These are phyloP conservation scores for Hypoxylon lenormandii DNA, from an alignment of 495 filamentous ascomycete species.

Conservation along the genomic window DNA sequence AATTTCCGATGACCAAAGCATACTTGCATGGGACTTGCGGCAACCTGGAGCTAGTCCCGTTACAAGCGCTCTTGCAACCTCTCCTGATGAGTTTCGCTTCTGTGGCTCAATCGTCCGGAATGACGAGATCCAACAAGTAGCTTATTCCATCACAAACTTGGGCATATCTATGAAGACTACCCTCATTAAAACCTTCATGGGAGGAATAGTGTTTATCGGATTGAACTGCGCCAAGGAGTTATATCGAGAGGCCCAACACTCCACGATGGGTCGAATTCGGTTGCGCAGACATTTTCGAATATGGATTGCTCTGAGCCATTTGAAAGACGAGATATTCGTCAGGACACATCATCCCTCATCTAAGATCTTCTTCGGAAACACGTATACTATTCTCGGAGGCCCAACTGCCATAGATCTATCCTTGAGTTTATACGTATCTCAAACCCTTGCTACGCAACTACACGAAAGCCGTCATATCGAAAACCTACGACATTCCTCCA, in stretches of 20 bases:
- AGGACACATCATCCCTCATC: constrained; percentile 14
- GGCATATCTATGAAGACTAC: constrained; percentile 30
- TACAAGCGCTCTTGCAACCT: constrained; percentile 31
- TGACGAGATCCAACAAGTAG: not conserved
- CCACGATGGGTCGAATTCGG: not conserved
- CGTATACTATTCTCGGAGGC: constrained; percentile 3
- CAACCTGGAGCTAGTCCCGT: not conserved
- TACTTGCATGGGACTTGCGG: constrained; percentile 47
- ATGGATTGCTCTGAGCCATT: constrained; percentile 10
- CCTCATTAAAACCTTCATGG: not conserved
- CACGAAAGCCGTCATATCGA: not conserved
- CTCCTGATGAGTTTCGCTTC: constrained; percentile 35
- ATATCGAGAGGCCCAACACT: constrained; percentile 12
- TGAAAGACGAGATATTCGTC: not conserved
- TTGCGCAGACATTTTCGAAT: constrained; percentile 18
- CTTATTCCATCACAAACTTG: constrained; percentile 45
- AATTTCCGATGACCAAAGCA: constrained; percentile 47
- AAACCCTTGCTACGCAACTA: not conserved
- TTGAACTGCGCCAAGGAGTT: constrained; percentile 39
- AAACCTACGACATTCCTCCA: not conserved
- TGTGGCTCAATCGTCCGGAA: constrained; percentile 38
- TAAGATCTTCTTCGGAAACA: constrained; percentile 7
- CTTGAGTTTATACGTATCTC: constrained; percentile 5
- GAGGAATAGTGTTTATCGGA: constrained; percentile 12
- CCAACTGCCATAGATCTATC: not conserved